These are phyloP conservation scores for Venturia nashicola DNA, from an alignment of 2,329 filamentous ascomycete species.

Conservation along the genomic window DNA sequence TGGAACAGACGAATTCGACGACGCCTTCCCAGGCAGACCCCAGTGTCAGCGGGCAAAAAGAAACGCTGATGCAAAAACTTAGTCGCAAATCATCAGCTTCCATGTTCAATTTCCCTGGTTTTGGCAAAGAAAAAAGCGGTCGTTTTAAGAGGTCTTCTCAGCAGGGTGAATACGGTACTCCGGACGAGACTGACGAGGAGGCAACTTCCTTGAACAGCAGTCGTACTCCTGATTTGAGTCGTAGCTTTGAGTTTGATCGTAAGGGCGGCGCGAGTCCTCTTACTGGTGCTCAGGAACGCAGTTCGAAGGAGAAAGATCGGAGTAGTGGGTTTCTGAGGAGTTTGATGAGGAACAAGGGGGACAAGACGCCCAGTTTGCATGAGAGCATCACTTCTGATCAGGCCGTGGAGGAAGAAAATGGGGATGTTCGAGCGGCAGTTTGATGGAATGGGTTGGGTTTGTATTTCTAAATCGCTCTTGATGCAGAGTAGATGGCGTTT, in stretches of 20 bases:
- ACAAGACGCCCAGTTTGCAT: conserved; percentile 18
- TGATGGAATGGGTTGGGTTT: not conserved
- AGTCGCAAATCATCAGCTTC: conserved; percentile 33
- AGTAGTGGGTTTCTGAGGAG: conserved; percentile 30
- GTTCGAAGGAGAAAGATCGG: conserved; percentile 21
- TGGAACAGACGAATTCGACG: conserved; percentile 27
- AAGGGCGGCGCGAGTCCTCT: conserved; percentile 18
- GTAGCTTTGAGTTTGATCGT: conserved; percentile 16
- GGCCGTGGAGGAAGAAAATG: not conserved
- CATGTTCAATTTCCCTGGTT: conserved; percentile 28
- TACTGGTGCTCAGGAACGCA: conserved; percentile 16
- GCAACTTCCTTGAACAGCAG: conserved; percentile 12
- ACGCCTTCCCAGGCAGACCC: conserved; percentile 19
- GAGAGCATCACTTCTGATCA: conserved; percentile 3
- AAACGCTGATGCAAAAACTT: conserved; percentile 38
- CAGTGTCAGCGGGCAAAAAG: conserved; percentile 22
- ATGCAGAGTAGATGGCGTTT: too few relatives aligned
- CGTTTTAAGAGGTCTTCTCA: conserved; percentile 19
- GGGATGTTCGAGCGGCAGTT: not conserved
- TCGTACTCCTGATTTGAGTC: conserved; percentile 12
- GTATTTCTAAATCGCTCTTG: too few relatives aligned
- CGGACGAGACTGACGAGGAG: conserved; percentile 28
- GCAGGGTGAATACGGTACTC: conserved; percentile 20
- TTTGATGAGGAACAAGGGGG: conserved; percentile 28
- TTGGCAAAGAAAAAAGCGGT: conserved; percentile 21